These are phyloP conservation scores for Diaporthe sp. DNA, from an alignment of 2,329 filamentous ascomycete genomes.

Conservation along the genomic window DNA sequence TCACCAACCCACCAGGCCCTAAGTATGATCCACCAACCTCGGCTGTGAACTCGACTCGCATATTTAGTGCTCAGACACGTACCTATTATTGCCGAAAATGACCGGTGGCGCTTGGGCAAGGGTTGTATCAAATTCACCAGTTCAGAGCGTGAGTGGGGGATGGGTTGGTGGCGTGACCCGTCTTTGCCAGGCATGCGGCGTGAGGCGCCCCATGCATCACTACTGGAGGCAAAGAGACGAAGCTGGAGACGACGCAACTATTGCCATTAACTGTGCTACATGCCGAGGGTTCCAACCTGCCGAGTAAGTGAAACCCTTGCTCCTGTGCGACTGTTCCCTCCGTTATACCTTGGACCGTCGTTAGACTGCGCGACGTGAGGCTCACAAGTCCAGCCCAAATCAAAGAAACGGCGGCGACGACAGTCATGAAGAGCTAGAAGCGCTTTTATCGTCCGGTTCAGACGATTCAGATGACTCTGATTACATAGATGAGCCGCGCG, in stretches of 20 bases:
- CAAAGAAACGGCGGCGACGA: background rate
- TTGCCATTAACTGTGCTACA: background rate
- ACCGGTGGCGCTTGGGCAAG: too few species aligned
- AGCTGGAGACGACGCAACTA: background rate
- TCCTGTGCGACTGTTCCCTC: too few species aligned
- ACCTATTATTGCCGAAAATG: background rate
- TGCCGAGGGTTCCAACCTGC: background rate
- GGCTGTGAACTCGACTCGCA: background rate
- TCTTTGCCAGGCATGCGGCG: too few species aligned
- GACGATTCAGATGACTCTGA: background rate
- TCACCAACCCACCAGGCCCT: too few species aligned
- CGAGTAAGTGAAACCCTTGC: background rate
- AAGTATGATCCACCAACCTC: background rate
- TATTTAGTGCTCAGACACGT: background rate
- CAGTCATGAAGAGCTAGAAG: too few species aligned
- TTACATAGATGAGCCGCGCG: background rate
- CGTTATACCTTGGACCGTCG: background rate
- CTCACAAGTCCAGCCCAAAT: too few species aligned
- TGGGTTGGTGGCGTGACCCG: too few species aligned
- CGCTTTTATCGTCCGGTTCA: too few species aligned
- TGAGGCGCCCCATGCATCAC: background rate
- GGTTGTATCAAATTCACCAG: too few species aligned
- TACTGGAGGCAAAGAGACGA: background rate
- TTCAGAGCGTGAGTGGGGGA: too few species aligned
- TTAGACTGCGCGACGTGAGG: background rate